A percentile compares a stretch with the other conserved stretches of the same genome.
phyloP scores from a whole-genome alignment of 2,329 filamentous ascomycete species.

The Colletotrichum siamense region DNA sequence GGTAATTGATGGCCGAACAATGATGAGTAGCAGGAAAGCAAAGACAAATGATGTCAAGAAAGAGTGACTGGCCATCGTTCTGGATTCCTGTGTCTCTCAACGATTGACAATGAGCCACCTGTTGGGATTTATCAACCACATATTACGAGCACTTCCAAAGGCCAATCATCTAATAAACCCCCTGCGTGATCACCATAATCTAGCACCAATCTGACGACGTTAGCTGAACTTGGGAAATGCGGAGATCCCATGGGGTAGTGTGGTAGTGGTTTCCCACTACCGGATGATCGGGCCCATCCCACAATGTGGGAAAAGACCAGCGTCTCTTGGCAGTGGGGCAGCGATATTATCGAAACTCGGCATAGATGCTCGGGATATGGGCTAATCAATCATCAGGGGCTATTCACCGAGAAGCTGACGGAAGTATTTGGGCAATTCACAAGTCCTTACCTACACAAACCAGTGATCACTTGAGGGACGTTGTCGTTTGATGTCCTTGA shows the following conservation, averaged over 20 bases:
- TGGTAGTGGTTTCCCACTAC: not conserved
- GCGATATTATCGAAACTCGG: not conserved
- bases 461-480: not conserved
- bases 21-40: fast-evolving
- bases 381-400: not conserved
- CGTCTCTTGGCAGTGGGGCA: not conserved
- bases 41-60: not conserved
- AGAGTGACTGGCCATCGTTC: not conserved
- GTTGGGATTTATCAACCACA: not conserved
- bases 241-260: not conserved
- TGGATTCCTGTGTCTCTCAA: not conserved
- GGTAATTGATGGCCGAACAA: not conserved
- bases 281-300: not conserved
- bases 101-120: not conserved
- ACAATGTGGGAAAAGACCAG: not conserved
- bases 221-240: not conserved
- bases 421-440: not conserved
- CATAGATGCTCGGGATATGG: not conserved
- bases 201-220: not conserved
- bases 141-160: not conserved
- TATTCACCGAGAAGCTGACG: not conserved
- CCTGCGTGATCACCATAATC: not conserved
- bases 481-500: not conserved
- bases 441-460: not conserved
- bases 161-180: not conserved